A percentile compares a stretch with the other conserved stretches of the same genome.
These are phyloP conservation scores for Hypoxylon intermedium DNA, from an alignment of 495 filamentous ascomycete genomes.

Conservation along the genomic window DNA sequence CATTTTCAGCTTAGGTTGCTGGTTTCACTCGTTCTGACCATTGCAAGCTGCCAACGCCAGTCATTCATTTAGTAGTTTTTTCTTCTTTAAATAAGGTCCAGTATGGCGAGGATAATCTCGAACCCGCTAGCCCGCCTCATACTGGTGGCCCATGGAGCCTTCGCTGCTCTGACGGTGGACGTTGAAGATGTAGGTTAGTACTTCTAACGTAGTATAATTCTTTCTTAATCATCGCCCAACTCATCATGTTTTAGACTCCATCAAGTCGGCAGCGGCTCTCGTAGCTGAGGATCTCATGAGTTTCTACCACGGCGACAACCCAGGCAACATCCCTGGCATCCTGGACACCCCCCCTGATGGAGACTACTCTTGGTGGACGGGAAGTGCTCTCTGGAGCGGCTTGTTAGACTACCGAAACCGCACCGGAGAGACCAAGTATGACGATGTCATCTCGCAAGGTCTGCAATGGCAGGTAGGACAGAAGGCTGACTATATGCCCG, in stretches of 20 bases:
- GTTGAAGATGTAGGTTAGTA: conserved; percentile 37
- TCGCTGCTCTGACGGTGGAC: conserved; percentile 34
- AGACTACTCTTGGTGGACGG: conserved; percentile 60
- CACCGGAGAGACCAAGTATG: conserved; percentile 71
- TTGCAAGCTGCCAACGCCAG: neutral
- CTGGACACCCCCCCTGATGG: conserved; percentile 44
- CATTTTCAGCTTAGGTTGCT: neutral
- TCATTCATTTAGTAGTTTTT: conserved; percentile 4
- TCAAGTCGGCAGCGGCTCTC: conserved; percentile 61
- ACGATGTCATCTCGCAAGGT: conserved; percentile 62
- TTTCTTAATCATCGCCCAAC: neutral
- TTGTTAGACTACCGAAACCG: conserved; percentile 75
- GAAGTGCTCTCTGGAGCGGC: conserved; percentile 69
- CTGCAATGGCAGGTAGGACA: conserved; percentile 65
- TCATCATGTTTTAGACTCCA: conserved; percentile 50
- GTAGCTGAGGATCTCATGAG: conserved; percentile 65
- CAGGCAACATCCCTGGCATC: conserved; percentile 61
- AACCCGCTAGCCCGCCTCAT: conserved; percentile 22
- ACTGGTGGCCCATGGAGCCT: conserved; percentile 26
- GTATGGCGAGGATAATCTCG: conserved; percentile 28
- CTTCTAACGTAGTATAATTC: neutral
- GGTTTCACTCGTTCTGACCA: neutral
- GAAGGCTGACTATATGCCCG: conserved; percentile 65
- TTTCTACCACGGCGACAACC: conserved; percentile 60
- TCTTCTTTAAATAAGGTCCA: neutral